Evolutionary conservation across 2,329 filamentous ascomycete genomes (phyloP), one percentile per base, ranked within the genome.

Genomic region (Eurotiales sp.): DNA sequence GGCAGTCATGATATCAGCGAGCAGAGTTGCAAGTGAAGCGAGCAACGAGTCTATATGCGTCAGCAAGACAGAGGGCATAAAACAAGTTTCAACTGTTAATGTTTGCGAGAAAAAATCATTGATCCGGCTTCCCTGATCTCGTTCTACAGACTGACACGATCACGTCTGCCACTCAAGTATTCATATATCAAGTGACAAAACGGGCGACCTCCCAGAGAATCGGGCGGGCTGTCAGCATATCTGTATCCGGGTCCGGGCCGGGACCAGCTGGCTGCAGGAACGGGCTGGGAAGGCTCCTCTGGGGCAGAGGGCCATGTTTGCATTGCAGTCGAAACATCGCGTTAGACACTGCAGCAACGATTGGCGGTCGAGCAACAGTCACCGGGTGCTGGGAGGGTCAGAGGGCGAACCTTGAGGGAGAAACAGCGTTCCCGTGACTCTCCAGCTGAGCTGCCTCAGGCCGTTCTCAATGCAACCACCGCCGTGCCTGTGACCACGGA

Each of bases 181-280:
- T 15, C 40, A 14, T 22, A 17, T 40, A 53, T 53, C 51, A 53
- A 53, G 46, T 53, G 51, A 53, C 51, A 45, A 15, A 25, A 23
- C 45, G 45, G 45, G 23, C 29, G 34, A 21, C 15, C 30, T n/a
- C 29, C 25, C 39, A 40, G 45, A 19, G 46, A 29, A 27, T n/a
- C n/a, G n/a, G n/a, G n/a, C n/a, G n/a, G n/a, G n/a, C n/a, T n/a
- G n/a, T n/a, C n/a, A n/a, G n/a, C n/a, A n/a, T n/a, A n/a, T n/a
- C n/a, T n/a, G 19, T 21, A 8, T 6, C 36, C 21, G 46, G 34
- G 25, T 23, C 27, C 29, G 12, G 29, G 12, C 29, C 29, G 29
- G n/a, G n/a, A n/a, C n/a, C n/a, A n/a, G n/a, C n/a, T n/a, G n/a
- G 29, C 14, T 48, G 8, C 44, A 37, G 22, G 44, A 37, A 27